Evolutionary conservation across 2,329 filamentous ascomycete genomes (phyloP).

Genomic region (Uncinocarpus reesii): DNA sequence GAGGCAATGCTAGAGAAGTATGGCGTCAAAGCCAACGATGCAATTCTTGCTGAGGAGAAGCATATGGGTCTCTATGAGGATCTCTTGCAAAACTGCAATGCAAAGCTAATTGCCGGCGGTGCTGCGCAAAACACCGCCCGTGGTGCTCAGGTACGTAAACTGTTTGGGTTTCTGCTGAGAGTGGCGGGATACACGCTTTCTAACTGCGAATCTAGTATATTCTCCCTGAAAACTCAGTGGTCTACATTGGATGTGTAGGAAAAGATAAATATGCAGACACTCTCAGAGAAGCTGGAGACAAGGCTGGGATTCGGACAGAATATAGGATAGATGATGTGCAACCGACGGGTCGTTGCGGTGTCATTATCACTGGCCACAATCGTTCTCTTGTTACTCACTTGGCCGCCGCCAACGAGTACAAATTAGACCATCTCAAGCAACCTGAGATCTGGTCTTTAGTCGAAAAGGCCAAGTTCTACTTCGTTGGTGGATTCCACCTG

Average conservation of each 20-base stretch:
- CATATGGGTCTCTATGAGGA: constrained; percentile 88
- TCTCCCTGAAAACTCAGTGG: constrained; percentile 75
- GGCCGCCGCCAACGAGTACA: constrained; percentile 93
- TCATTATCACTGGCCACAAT: constrained; percentile 94
- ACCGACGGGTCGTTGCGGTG: constrained; percentile 87
- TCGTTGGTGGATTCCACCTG: constrained; percentile 93
- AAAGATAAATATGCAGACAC: constrained; percentile 92
- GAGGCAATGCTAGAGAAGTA: constrained; percentile 85
- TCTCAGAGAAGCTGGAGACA: constrained; percentile 72
- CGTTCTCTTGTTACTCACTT: constrained; percentile 91
- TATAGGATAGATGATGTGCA: constrained; percentile 80
- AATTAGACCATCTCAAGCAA: constrained; percentile 82
- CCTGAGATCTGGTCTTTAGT: constrained; percentile 87
- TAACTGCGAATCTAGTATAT: constrained; percentile 54
- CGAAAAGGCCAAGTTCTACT: constrained; percentile 78
- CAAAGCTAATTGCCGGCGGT: constrained; percentile 89
- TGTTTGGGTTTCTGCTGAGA: neutral
- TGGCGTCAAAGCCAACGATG: constrained; percentile 86
- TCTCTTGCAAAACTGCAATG: constrained; percentile 79
- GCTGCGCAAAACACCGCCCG: constrained; percentile 96
- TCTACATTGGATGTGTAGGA: constrained; percentile 89
- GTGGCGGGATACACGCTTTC: neutral
- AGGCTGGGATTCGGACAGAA: constrained; percentile 83
- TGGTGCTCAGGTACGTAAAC: constrained; percentile 58
- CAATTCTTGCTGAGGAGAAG: constrained; percentile 88